Evolutionary conservation across 345 rosid genomes (phyloP).

Genomic region (Ailanthus altissimus): DNA sequence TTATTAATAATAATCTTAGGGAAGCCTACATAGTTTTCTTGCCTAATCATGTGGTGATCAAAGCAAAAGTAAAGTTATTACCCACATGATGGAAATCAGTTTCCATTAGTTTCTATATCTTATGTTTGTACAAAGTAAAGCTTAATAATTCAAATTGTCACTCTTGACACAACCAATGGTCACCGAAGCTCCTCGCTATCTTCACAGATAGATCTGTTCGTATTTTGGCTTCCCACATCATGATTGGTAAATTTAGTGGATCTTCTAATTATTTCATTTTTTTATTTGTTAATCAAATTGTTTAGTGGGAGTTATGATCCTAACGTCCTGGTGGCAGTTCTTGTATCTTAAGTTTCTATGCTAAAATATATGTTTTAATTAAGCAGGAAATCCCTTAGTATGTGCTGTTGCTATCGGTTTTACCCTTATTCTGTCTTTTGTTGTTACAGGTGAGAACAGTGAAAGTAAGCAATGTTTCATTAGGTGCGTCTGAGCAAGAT

Average conservation of each 20-base stretch:
- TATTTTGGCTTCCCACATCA: neutral
- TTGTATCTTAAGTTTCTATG: neutral
- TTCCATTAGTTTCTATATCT: neutral
- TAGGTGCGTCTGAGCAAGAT: conserved; percentile 68
- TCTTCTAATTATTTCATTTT: neutral
- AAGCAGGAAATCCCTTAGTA: neutral
- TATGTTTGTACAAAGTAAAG: neutral
- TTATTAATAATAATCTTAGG: neutral
- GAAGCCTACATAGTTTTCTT: neutral
- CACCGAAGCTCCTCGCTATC: neutral
- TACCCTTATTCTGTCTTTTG: neutral
- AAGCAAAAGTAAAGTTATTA: neutral
- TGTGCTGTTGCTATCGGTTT: neutral
- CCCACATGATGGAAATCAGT: neutral
- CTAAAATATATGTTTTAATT: neutral
- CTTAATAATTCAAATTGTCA: neutral
- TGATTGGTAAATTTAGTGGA: neutral
- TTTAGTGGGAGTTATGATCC: neutral
- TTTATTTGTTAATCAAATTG: neutral
- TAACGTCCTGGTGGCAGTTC: neutral
- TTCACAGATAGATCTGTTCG: neutral
- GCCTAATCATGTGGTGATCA: neutral
- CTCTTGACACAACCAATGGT: neutral
- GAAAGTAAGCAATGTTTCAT: conserved; percentile 74
- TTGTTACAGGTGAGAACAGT: conserved; percentile 59